These are phyloP conservation scores for Davidsoniella virescens DNA, from an alignment of 2,329 filamentous ascomycete species.

Conservation along the genomic window DNA sequence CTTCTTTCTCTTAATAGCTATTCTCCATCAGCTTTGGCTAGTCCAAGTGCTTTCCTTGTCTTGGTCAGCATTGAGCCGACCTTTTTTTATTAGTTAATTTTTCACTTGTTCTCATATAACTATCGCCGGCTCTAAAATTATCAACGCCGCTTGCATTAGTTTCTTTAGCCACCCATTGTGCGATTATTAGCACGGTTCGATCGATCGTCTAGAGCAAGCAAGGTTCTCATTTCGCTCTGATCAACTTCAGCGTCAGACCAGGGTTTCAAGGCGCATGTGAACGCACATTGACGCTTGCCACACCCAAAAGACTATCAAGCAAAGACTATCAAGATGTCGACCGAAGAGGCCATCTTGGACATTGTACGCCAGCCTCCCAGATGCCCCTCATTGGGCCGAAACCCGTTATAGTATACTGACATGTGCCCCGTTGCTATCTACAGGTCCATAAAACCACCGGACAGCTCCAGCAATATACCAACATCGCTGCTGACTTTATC, in stretches of 20 bases:
- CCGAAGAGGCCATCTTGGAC: constrained; percentile 13
- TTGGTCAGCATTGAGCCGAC: no score
- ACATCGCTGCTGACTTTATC: constrained; percentile 61
- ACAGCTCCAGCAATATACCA: constrained; percentile 54
- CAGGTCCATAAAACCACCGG: constrained; percentile 10
- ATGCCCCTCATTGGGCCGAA: background rate
- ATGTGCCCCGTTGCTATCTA: background rate
- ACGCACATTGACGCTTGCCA: no score
- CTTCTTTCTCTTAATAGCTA: no score
- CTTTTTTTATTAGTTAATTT: no score
- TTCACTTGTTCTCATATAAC: no score
- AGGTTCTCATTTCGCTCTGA: background rate
- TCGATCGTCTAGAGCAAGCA: background rate
- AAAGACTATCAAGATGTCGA: background rate
- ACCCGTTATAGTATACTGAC: background rate
- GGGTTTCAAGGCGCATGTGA: constrained; percentile 1
- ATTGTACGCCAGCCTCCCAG: constrained; percentile 36
- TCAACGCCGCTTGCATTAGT: no score
- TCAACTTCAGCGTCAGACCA: background rate
- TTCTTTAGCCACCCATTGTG: no score
- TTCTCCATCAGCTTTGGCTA: no score
- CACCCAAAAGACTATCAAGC: background rate
- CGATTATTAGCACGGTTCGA: no score
- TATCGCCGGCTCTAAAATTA: no score
- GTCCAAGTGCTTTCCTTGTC: no score